Evolutionary conservation across 306 rosid species (phyloP).

Genomic region (Sophora flavescens): DNA sequence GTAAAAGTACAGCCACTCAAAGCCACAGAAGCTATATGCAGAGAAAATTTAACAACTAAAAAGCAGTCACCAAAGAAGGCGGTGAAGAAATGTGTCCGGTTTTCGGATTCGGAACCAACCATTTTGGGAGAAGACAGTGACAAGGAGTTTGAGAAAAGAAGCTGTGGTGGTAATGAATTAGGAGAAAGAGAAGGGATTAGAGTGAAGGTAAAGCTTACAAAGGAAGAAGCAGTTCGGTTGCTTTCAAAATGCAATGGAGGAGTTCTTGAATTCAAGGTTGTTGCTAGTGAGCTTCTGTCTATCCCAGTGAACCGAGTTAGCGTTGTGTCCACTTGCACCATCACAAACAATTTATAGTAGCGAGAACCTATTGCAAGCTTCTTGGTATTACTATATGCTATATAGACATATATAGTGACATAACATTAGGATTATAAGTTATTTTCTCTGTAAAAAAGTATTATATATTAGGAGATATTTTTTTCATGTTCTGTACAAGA

Average conservation of each 20-base stretch:
- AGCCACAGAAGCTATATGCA: constrained; percentile 41
- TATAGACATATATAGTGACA: too few species aligned
- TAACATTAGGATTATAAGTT: too few species aligned
- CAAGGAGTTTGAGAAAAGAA: constrained; percentile 5
- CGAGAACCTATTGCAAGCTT: background rate
- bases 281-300: constrained; percentile 53
- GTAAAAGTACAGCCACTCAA: constrained; percentile 31
- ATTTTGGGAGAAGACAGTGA: constrained; percentile 51
- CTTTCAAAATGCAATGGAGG: constrained; percentile 70
- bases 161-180: background rate
- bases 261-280: constrained; percentile 60
- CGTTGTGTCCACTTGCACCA: constrained; percentile 5
- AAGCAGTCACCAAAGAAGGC: constrained; percentile 37
- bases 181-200: constrained; percentile 50
- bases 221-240: constrained; percentile 67
- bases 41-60: constrained; percentile 58
- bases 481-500: too few species aligned
- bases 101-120: constrained; percentile 51
- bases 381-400: background rate
- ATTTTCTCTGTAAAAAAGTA: too few species aligned
- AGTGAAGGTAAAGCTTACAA: constrained; percentile 74
- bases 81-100: constrained; percentile 45
- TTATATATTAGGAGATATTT: too few species aligned
- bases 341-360: background rate
- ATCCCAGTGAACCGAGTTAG: constrained; percentile 48